Base-by-base conservation (phyloP, 768 basidiomycete genomes). In the Pleurotus citrinopileatus region DNA sequence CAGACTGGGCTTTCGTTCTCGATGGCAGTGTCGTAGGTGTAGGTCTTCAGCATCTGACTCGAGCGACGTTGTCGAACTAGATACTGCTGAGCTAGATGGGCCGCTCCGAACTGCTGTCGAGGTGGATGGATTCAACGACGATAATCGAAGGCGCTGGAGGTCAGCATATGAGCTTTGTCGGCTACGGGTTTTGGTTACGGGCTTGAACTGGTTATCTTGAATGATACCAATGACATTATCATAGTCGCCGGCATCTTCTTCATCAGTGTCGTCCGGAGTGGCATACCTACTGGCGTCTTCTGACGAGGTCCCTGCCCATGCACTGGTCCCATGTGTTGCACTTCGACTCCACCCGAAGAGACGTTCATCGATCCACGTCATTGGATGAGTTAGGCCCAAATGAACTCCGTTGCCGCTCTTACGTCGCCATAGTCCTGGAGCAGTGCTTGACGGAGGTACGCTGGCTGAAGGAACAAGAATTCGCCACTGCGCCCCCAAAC, bases 331-430 rank as follows among this genome's bases (percentile, higher is more conserved):
- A 44, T 81, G 83, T 45, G 71, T 73, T 1, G 89, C 80, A 60
- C 87, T 91, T 51, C 82, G 78, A 67, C 84, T 86, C 94, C 91
- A 96, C 40, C 94, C 94, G 65, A 96, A 97, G 22, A 97, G 78
- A 6, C 91, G 85, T 69, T 96, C 94, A 67, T 97, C 94, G 13
- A 96, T 79, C 93, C 93, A 96, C 12, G 88, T 86, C 89, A 96
- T 94, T 0, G 94, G 94, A 69, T 97, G 93, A 12, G 84, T 89
- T 28, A 95, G 77, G 25, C 92, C 80, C 48, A 87, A 20, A 23
- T 45, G 27, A 26, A 55, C 89, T 22, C 89, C 89, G 37, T 81
- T 86, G 28, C 85, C 82, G 60, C 86, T 89, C 71, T 91, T 93
- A 27, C 92, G 74, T 55, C 86, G 78, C 83, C 90, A 89, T 44